Evolutionary conservation across 371 early-diverging fungal genomes (phyloP), one percentile per base, ranked within the genome.

Genomic region (Zopfochytrium polystomum): DNA sequence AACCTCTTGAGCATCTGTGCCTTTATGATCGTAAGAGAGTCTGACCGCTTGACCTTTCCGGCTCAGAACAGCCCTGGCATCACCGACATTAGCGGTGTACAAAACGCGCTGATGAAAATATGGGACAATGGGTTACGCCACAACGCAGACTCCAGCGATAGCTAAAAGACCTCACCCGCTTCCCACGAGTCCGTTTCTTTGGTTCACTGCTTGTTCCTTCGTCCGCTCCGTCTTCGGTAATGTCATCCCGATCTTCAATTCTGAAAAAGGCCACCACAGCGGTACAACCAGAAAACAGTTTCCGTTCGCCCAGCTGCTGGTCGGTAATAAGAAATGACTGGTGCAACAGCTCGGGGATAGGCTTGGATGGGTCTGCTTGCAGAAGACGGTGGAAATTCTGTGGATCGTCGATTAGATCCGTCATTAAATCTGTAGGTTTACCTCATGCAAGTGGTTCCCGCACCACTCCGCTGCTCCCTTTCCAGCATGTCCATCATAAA

Each of bases 401-500:
- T 2, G 43, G 45, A 25, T 30, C 18, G 18, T 13, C 45, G 56
- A 42, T 48, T 38, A 22, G 33, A 11, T 38, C 22, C 23, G 33
- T n/a, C 30, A 30, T 30, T 31, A 27, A 18, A 33, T n/a, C 63
- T 61, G 34, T 27, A 7, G 26, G 29, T 15, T 26, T 25, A 90
- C 90, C 75, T 85, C 80, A 66, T 93, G 92, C 64, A 96, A 82
- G 68, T 96, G 82, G 20, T 78, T 76, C 20, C 96, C 97, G 72
- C 96, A 96, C 91, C 90, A 95, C 63, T 95, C 93, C 18, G 98
- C 98, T 9, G 96, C 95, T 33, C 85, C 81, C 70, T 89, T 89
- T 15, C 98, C 97, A 4, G 96, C 96, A 74, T 98, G 98, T n/a
- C 98, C 98, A 66, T 98, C 98, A 73, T 89, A 98, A 51, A 98